Base-by-base conservation (phyloP, 371 early-diverging fungal species). In the Lichtheimia ramosa region DNA sequence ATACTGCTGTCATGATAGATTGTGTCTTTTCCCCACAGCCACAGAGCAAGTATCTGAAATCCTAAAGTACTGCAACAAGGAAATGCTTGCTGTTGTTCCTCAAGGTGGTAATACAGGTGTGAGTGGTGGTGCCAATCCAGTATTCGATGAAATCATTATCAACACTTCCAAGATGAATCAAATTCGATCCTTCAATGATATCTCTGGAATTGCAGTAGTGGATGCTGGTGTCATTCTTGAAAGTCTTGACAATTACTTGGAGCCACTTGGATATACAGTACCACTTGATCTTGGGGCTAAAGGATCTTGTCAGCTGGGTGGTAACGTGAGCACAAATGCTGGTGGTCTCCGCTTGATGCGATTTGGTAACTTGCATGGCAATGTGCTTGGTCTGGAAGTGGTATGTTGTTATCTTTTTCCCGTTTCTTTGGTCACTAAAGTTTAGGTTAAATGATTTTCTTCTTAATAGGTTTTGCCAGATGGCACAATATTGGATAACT, bases 201-300 rank as follows among this genome's bases (percentile, higher is more conserved):
- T 91, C 20, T 88, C 92, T 2, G 96, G 84, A 3, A 75, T 90
- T 16, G 71, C 93, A 15, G 84, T 88, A 10, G 87, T 85, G 49
- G 95, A 96, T 58, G 91, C 94, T 1, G 97, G 97, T n/a, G 89
- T 89, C 51, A 83, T 97, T 16, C 78, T 97, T 28, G 95, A 97
- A 59, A 73, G 70, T 27, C 76, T 96, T 61, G 95, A 95, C 62
- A 81, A 81, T 28, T 91, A 85, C 63, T 72, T 95, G 5, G 87
- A 69, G 2, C 85, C 91, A 51, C 68, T 70, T n/a, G 94, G 93
- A 0, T 87, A 83, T 58, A 89, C 85, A 54, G 91, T 95, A 79
- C 97, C 96, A n/a, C 63, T 96, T 20, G 97, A 97, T 72, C 73
- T 97, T 28, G 97, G 97, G 10, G 96, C 97, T 3, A 97, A 97